phyloP scores from a whole-genome alignment of 2,329 filamentous ascomycete species.

The Hypoxylon sp. region DNA sequence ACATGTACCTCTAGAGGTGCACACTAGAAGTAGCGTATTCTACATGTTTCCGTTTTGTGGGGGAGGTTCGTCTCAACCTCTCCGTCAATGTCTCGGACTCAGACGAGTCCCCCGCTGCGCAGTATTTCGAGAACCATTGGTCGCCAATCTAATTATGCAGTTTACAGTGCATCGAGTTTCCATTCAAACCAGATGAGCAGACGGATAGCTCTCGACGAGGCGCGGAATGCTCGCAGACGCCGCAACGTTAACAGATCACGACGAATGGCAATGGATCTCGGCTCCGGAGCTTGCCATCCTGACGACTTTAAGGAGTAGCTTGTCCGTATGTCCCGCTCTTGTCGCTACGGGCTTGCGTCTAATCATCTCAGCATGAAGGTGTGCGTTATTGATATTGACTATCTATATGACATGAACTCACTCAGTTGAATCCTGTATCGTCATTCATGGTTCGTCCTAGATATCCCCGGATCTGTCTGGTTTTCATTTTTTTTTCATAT shows the following conservation, averaged over 20 bases:
- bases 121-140: neutral
- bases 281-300: slow-evolving; percentile 4
- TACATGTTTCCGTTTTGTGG: slow-evolving; percentile 15
- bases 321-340: too few relatives aligned
- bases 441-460: neutral
- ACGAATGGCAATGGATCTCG: neutral
- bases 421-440: neutral
- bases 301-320: too few relatives aligned
- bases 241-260: neutral
- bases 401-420: neutral
- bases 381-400: neutral
- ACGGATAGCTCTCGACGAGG: neutral
- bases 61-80: slow-evolving; percentile 20
- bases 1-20: too few relatives aligned
- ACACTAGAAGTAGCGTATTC: too few relatives aligned
- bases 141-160: neutral
- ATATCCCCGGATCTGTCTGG: neutral
- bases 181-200: neutral
- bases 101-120: slow-evolving; percentile 1
- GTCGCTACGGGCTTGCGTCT: too few relatives aligned
- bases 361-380: too few relatives aligned
- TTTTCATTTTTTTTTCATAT: too few relatives aligned
- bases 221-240: neutral
- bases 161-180: neutral
- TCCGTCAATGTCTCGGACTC: slow-evolving; percentile 17